Evolutionary conservation across 441 rosid genomes (phyloP), one percentile per base, ranked within the genome.

Genomic region (Arabidopsis lyrata): DNA sequence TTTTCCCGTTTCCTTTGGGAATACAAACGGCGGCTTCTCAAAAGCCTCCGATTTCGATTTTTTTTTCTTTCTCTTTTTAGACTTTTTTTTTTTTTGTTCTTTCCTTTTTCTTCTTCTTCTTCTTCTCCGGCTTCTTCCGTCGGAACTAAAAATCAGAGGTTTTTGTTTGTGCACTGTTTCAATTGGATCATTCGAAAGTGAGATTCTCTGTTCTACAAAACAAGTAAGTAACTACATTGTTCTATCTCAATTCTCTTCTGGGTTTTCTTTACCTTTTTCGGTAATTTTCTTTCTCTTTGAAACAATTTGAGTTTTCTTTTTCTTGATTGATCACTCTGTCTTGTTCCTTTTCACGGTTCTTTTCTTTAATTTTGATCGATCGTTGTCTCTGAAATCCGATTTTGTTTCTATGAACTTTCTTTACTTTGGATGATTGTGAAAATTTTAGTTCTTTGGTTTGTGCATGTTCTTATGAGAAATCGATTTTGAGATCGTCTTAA

Each of bases 11-110:
- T 63, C 41, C 76, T 70, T 18, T 39, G 77, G 64, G 59, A 52
- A 61, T 39, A 58, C 47, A 66, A 71, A 70, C 77, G 80, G 64
- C 80, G 80, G 73, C 73, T 77, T 71, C 66, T 31, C 16, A 20
- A 52, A 76, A 49, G 67, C 76, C 68, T 65, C 76, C 76, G 58
- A 54, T 11, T 70, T 47, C 63, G 44, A 34, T 70, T 70, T 36
- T 70, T 34, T 16, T 16, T 47, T 45, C 11, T 5, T 11, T 41
- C 59, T 50, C 27, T 5, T 53, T 10, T 44, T 11, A 6, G 15
- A 22, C 0, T 12, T 49, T 7, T 53, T 66, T 16, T 16, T 32
- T 12, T 10, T 63, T 7, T 48, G 6, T 4, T 41, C 1, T 11
- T 53, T 29, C 8, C 3, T 11, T 54, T 4, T 18, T 63, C 2